Evolutionary conservation across 129 eudicot genomes (phyloP).

Genomic region (Flaveria bidentis): DNA sequence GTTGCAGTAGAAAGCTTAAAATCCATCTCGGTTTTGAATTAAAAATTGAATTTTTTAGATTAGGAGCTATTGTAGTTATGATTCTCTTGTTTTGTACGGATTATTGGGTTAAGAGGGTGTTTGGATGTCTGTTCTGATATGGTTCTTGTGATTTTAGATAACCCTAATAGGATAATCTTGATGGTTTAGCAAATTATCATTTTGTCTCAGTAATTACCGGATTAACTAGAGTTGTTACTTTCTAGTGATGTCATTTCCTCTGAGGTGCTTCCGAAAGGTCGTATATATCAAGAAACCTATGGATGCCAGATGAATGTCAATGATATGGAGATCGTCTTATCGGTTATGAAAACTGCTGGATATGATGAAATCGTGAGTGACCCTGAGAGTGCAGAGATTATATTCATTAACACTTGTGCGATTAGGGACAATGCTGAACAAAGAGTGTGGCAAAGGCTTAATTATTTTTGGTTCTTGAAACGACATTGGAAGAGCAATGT

Average conservation of each 20-base stretch:
- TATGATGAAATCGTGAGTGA: conserved; percentile 67
- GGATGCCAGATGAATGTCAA: conserved; percentile 99
- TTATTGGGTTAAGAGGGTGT: not conserved
- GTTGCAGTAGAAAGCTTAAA: not conserved
- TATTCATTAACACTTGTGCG: conserved; percentile 94
- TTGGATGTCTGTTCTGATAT: not conserved
- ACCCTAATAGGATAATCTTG: conserved; percentile 1
- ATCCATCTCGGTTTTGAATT: not conserved
- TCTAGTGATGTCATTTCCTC: conserved; percentile 43
- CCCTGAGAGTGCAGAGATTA: conserved; percentile 96
- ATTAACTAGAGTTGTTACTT: not conserved
- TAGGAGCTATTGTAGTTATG: not conserved
- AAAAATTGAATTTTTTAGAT: not conserved
- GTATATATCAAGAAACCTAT: conserved; percentile 96
- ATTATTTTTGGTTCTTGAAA: conserved; percentile 96
- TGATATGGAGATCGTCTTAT: conserved; percentile 94
- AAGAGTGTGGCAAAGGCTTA: conserved; percentile 94
- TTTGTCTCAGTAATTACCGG: not conserved
- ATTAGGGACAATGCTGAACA: conserved; percentile 97
- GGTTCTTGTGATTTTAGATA: not conserved
- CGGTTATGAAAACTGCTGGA: conserved; percentile 97
- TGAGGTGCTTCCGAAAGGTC: conserved; percentile 72
- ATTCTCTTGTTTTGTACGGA: not conserved
- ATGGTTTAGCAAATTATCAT: not conserved
- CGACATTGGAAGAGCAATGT: conserved; percentile 94